Evolutionary conservation across 2,329 filamentous ascomycete genomes (phyloP).

Genomic region (Fusarium phyllophilum): DNA sequence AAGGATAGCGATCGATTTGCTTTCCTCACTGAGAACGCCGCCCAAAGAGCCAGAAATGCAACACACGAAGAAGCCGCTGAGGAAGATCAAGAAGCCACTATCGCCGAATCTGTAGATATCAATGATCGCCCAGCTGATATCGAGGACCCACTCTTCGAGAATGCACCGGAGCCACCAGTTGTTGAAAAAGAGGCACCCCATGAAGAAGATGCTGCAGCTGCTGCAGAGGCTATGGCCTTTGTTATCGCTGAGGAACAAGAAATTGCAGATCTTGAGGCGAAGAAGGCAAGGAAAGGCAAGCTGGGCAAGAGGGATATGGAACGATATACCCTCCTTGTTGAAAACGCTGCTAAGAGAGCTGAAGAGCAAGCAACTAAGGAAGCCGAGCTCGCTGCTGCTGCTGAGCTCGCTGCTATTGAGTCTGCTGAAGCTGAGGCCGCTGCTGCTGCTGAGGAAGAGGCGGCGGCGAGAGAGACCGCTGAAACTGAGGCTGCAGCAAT

Average conservation of each 20-base stretch:
- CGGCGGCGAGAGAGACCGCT: conserved; percentile 29
- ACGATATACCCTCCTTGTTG: conserved; percentile 52
- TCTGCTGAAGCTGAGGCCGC: conserved; percentile 32
- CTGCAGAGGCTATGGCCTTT: conserved; percentile 23
- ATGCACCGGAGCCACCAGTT: conserved; percentile 27
- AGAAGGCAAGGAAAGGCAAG: conserved; percentile 61
- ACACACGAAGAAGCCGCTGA: conserved; percentile 21
- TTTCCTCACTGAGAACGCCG: conserved; percentile 35
- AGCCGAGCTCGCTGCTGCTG: conserved; percentile 29
- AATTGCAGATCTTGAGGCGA: conserved; percentile 55
- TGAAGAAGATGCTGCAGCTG: conserved; percentile 30
- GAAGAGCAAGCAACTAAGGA: conserved; percentile 43
- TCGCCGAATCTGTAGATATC: conserved; percentile 28
- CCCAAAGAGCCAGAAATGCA: conserved; percentile 32
- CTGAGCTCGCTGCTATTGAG: conserved; percentile 25
- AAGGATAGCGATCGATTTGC: conserved; percentile 37
- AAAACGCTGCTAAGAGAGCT: conserved; percentile 49
- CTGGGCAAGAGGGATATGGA: conserved; percentile 58
- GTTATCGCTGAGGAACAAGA: conserved; percentile 51
- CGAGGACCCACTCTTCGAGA: conserved; percentile 25
- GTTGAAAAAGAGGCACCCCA: conserved; percentile 2
- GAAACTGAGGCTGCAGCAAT: conserved; percentile 20
- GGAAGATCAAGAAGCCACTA: conserved; percentile 27
- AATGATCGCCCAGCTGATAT: conserved; percentile 21
- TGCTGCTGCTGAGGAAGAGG: conserved; percentile 21